Base-by-base conservation (phyloP, 2,329 filamentous ascomycete genomes). In the Neocatenulostroma microsporum region DNA sequence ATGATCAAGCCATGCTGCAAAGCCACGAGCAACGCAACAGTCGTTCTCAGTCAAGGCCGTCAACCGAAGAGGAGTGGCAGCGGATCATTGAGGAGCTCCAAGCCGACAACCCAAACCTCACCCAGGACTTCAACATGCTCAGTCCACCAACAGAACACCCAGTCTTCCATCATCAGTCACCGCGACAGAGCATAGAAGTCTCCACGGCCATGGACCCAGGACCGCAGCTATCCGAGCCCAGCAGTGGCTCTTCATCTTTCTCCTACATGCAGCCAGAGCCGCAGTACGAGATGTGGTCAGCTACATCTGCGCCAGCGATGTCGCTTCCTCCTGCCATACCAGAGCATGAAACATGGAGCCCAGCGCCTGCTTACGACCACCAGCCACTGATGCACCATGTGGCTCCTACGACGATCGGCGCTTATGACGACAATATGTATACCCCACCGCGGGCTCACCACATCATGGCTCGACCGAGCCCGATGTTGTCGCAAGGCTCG, bases 401-500 rank as follows among this genome's bases (percentile, higher is more conserved):
- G 34, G 14, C 23, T 13, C 12, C n/a, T 21, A 15, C 19, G 21
- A n/a, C 23, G n/a, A 24, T 18, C 23, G 34, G 14, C 23, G 15
- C 12, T 14, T 21, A 15, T 23, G 21, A n/a, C 23, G n/a, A 24
- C 23, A 24, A 8, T 8, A n/a, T 24, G 23, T n/a, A 24, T n/a
- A 8, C n/a, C 34, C 19, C 29, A 29, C 24, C 12, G 23, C 8
- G 23, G 23, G 23, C 30, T 11, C 35, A 35, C 12, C 30, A 39
- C 25, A 12, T 32, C 6, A 26, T 30, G 5, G 31, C 14, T 18
- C 27, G 36, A n/a, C 29, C 28, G 17, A 38, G 35, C 18, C 40
- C 40, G 11, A 34, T 36, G 29, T 28, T 42, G 4, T 41, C 39
- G 21, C 21, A 37, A 34, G 35, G 34, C 17, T 41, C 39, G 13